These are phyloP conservation scores for Dendrocalamus sinicus DNA, from an alignment of 176 grass and related monocot species.

Conservation along the genomic window DNA sequence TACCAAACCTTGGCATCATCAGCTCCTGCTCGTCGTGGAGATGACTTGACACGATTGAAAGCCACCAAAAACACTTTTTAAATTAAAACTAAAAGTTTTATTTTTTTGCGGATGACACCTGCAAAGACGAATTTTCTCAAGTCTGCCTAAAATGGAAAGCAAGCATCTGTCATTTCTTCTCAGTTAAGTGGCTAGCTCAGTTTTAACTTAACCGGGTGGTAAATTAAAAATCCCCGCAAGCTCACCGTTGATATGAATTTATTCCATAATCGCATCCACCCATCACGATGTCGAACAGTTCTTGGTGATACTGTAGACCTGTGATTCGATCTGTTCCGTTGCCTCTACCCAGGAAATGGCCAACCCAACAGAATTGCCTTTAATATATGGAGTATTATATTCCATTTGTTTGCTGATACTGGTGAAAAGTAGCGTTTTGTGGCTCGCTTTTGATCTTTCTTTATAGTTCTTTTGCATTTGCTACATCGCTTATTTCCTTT, in stretches of 20 bases:
- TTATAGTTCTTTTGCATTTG: not conserved
- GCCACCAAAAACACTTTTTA: not conserved
- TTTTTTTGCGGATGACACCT: slow-evolving; percentile 17
- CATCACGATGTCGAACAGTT: not conserved
- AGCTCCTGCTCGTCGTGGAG: slow-evolving; percentile 12
- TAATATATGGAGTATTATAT: not conserved
- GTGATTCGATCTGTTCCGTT: not conserved
- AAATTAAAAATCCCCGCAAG: not conserved
- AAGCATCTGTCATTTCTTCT: not conserved
- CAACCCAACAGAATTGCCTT: not conserved
- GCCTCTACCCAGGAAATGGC: not conserved
- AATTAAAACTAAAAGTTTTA: not conserved
- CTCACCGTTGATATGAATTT: not conserved
- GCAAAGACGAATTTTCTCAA: not conserved
- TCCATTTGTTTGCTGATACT: not conserved
- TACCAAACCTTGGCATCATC: slow-evolving; percentile 53
- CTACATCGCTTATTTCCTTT: not conserved
- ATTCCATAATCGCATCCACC: too few relatives aligned
- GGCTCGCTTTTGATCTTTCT: not conserved
- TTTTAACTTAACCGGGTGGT: not conserved
- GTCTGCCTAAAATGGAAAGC: slow-evolving; percentile 25
- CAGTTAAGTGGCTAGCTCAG: not conserved
- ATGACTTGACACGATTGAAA: slow-evolving; percentile 41
- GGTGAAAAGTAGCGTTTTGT: not conserved
- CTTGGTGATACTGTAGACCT: not conserved